Conservation (phyloP, 768 basidiomycete species). For the Tephrocybe sp. region DNA sequence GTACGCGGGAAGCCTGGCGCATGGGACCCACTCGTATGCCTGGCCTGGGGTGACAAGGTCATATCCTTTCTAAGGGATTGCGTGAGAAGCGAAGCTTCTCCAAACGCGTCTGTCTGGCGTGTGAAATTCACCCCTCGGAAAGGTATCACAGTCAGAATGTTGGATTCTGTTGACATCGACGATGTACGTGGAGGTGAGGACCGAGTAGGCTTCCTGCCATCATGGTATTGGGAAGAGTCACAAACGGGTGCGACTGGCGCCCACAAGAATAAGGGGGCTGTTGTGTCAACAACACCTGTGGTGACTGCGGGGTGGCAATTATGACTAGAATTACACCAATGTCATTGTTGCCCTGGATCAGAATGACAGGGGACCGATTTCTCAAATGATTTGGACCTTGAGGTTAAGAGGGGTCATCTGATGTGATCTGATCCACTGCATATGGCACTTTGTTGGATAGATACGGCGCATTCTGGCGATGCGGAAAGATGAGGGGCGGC, state of each 20-base stretch:
- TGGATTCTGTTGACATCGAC: constrained; percentile 47
- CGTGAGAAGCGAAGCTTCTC: constrained; percentile 22
- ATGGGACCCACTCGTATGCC: constrained; percentile 76
- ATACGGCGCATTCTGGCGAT: constrained; percentile 5
- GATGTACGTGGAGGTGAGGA: constrained; percentile 70
- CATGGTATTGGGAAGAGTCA: constrained; percentile 60
- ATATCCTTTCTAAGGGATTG: constrained; percentile 50
- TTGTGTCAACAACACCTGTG: constrained; percentile 2
- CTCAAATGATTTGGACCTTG: constrained; percentile 16
- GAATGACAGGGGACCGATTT: constrained; percentile 16
- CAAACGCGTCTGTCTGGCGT: constrained; percentile 58
- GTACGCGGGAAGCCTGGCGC: constrained; percentile 70
- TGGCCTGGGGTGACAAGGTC: constrained; percentile 70
- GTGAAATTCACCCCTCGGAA: constrained; percentile 57
- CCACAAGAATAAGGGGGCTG: constrained; percentile 3
- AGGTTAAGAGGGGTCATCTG: constrained; percentile 34
- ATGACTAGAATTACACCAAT: constrained; percentile 6
- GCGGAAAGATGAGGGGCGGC: background rate
- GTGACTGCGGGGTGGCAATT: constrained; percentile 23
- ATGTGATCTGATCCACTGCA: constrained; percentile 20
- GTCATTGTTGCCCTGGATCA: constrained; percentile 14
- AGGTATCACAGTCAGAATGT: constrained; percentile 49
- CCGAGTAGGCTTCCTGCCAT: constrained; percentile 75
- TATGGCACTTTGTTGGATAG: constrained; percentile 7
- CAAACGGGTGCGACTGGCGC: constrained; percentile 4